Conservation (phyloP, 2,329 filamentous ascomycete genomes). For the Thermoascus crustaceus region DNA sequence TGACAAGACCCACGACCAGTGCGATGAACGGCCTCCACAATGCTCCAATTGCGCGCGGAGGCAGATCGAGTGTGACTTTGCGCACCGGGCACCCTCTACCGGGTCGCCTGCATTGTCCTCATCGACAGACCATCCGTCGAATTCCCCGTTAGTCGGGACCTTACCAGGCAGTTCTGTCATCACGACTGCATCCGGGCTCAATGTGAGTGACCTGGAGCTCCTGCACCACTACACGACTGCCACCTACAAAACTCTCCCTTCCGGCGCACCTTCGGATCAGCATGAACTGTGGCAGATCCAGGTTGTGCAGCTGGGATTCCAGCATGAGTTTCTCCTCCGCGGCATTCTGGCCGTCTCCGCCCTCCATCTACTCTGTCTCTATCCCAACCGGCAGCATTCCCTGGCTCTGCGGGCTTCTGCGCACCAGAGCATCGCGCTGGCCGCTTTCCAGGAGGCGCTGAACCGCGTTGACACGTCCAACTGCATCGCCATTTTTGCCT, state of each 20-base stretch:
- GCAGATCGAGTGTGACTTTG: conserved; percentile 17
- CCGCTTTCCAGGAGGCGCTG: conserved; percentile 18
- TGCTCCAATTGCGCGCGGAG: conserved; percentile 19
- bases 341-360: conserved; percentile 19
- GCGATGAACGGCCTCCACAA: conserved; percentile 16
- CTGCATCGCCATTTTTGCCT: conserved; percentile 25
- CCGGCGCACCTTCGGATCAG: conserved; percentile 12
- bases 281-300: conserved; percentile 15
- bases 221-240: conserved; percentile 34
- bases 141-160: too few species aligned
- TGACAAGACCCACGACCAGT: conserved; percentile 10
- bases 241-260: conserved; percentile 21
- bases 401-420: conserved; percentile 20
- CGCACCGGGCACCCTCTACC: not conserved
- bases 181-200: conserved; percentile 11
- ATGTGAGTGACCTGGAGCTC: conserved; percentile 36
- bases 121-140: conserved; percentile 12
- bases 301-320: conserved; percentile 16
- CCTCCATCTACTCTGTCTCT: conserved; percentile 17
- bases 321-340: conserved; percentile 20
- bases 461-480: conserved; percentile 21
- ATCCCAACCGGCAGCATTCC: conserved; percentile 16
- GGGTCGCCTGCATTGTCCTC: conserved; percentile 1
- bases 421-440: conserved; percentile 18
- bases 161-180: conserved; percentile 8